Evolutionary conservation across 805 yeast species (phyloP).

Genomic region (Candida incommunis): DNA sequence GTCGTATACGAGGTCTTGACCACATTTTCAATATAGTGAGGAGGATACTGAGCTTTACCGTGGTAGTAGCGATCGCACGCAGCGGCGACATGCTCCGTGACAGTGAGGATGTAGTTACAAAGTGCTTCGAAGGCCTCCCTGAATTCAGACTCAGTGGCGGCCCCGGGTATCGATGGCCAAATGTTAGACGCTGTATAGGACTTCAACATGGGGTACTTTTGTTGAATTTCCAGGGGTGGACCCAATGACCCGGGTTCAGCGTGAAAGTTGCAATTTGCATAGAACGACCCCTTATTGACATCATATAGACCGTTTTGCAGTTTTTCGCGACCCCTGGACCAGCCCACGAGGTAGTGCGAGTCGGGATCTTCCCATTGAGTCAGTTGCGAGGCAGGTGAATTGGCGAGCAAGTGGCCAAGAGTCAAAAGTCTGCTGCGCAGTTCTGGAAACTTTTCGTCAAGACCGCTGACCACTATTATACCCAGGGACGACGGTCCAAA

Average conservation of each 20-base stretch:
- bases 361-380: constrained; percentile 32
- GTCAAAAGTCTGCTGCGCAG: constrained; percentile 30
- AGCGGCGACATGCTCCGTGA: constrained; percentile 36
- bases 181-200: constrained; percentile 36
- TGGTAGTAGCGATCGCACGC: constrained; percentile 35
- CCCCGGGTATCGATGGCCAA: constrained; percentile 30
- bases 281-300: constrained; percentile 39
- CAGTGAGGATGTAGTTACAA: constrained; percentile 32
- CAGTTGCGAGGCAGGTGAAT: constrained; percentile 23
- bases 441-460: constrained; percentile 26
- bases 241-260: constrained; percentile 31
- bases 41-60: constrained; percentile 18
- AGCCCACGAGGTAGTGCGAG: constrained; percentile 40
- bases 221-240: constrained; percentile 19
- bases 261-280: constrained; percentile 44
- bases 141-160: constrained; percentile 15
- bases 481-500: constrained; percentile 46
- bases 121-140: constrained; percentile 16
- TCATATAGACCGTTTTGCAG: constrained; percentile 34
- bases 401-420: constrained; percentile 30
- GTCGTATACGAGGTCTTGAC: constrained; percentile 38
- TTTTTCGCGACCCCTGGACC: constrained; percentile 46
- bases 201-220: constrained; percentile 22
- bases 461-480: constrained; percentile 30
- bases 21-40: constrained; percentile 28